Conservation (phyloP, 1,139 yeast species). For the Geotrichum citri-aurantii region DNA sequence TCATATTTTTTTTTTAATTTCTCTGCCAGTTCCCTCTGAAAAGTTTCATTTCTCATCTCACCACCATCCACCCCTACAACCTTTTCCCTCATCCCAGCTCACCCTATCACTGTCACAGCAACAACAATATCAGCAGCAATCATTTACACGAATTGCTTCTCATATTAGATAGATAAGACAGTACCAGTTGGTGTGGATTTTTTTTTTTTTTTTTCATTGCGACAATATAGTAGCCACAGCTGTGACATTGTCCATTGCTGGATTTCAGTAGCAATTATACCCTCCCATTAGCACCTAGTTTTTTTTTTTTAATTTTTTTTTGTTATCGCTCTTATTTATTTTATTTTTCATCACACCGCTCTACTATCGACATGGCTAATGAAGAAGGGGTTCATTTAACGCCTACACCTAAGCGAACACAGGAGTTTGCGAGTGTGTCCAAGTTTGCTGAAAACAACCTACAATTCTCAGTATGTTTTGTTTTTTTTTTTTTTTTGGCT, state of each 20-base stretch:
- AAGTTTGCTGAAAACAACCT: neutral
- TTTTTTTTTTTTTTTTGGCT: neutral
- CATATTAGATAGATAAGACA: no score
- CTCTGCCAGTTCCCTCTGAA: neutral
- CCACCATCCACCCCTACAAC: neutral
- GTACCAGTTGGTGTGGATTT: no score
- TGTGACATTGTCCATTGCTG: no score
- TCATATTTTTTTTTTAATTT: neutral
- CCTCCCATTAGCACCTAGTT: neutral
- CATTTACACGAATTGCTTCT: no score
- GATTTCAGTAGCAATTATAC: no score
- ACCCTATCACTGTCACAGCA: neutral
- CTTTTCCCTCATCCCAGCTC: neutral
- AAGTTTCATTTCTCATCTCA: neutral
- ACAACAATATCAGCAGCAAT: no score
- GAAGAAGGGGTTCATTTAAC: neutral
- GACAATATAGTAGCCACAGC: no score
- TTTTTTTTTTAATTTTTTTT: neutral
- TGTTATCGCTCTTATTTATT: no score
- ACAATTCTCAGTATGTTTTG: slow-evolving; percentile 1
- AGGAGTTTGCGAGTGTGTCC: neutral
- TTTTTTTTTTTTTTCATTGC: no score
- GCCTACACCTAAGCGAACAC: neutral
- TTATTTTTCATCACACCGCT: no score
- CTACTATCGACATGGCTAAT: neutral